Base-by-base conservation (phyloP, 2,329 filamentous ascomycete species). In the Ophiosphaerella korrae region DNA sequence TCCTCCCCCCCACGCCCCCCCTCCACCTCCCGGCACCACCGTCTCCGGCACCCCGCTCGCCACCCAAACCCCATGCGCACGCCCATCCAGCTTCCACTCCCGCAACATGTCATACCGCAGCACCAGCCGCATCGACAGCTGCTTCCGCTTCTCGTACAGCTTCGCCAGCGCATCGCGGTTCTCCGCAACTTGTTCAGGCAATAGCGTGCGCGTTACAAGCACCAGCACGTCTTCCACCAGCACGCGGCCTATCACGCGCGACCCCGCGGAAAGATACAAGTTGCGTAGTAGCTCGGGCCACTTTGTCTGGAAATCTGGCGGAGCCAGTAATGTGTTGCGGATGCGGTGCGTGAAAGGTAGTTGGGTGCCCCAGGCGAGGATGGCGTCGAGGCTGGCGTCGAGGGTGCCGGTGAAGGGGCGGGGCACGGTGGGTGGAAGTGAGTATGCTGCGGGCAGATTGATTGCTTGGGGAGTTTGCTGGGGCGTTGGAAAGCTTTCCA, bases 71-170 rank as follows among this genome's bases (percentile, higher is more conserved):
- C 40, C 16, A 23, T 60, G 49, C 6, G 47, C 33, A 21, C 42
- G 11, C 12, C 29, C 35, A 5, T 55, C 42, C 42, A 55, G 37
- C 35, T 46, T 58, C 66, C 64, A 67, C 29, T 57, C 59, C 1
- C 57, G 24, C 23, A 66, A 16, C 64, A 67, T 69, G 38, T 71
- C 66, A 18, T 71, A 71, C 8, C 68, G 45, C 45, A 70, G 49
- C 14, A 59, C 34, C 6, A 68, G 3, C 3, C 59, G 37, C 3
- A 62, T 58, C 0, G 59, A 57, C 0, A 60, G 46, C 1, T 60
- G 54, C n/a, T 63, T 63, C 50, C 51, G 60, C 2, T 29, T 31
- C 3, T 55, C 45, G n/a, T 69, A 69, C 37, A 68, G 26, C 1
- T 52, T 12, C 0, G n/a, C 49, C 52, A 70, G 60, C 0, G 55